These are phyloP conservation scores for Psilocybe sp. DNA, from an alignment of 768 basidiomycete species.

Conservation along the genomic window DNA sequence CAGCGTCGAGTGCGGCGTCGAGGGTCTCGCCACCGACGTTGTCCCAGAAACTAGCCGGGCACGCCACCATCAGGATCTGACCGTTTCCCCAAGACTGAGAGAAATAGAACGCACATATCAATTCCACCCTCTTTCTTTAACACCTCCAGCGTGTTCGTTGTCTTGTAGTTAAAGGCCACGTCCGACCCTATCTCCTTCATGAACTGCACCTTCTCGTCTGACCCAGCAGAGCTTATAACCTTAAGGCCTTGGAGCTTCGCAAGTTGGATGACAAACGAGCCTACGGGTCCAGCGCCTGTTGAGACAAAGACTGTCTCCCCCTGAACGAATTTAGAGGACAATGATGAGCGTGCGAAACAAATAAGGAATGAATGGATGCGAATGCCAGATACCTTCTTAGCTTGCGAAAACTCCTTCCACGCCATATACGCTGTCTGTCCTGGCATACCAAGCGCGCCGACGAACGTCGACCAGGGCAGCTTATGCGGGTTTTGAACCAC, in stretches of 20 bases:
- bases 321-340: no score
- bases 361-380: no score
- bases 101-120: slow-evolving; percentile 33
- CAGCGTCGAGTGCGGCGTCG: slow-evolving; percentile 50
- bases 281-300: slow-evolving; percentile 33
- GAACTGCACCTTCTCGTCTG: slow-evolving; percentile 70
- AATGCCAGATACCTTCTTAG: slow-evolving; percentile 41
- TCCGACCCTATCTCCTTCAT: slow-evolving; percentile 63
- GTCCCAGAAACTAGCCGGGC: slow-evolving; percentile 45
- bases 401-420: slow-evolving; percentile 37
- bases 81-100: slow-evolving; percentile 43
- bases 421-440: slow-evolving; percentile 37
- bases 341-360: no score
- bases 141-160: slow-evolving; percentile 44
- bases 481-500: slow-evolving; percentile 38
- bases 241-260: slow-evolving; percentile 53
- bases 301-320: slow-evolving; percentile 41
- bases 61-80: slow-evolving; percentile 47
- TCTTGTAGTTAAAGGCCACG: slow-evolving; percentile 76
- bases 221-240: slow-evolving; percentile 71
- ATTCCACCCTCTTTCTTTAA: slow-evolving; percentile 53
- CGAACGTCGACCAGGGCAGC: slow-evolving; percentile 44
- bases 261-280: slow-evolving; percentile 43
- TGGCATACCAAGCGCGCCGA: slow-evolving; percentile 53
- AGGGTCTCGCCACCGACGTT: slow-evolving; percentile 60